Base-by-base conservation (phyloP, 305 asterid species). In the Plantago rigida region DNA sequence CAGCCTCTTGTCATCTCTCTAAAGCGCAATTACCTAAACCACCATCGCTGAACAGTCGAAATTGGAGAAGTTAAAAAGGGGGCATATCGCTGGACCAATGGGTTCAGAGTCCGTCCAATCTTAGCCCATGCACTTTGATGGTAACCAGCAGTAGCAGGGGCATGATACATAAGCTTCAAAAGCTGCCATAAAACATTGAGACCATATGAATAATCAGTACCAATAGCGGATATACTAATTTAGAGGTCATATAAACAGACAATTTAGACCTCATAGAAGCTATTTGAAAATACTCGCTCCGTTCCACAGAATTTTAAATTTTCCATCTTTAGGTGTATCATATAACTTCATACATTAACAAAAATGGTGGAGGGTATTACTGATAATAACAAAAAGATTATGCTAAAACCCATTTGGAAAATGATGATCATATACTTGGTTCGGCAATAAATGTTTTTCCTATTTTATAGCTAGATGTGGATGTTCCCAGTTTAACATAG, bases 81-180 rank as follows among this genome's bases (percentile, higher is more conserved):
- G 45, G 99, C 89, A 56, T 83, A 79, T 1, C 73, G 81, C 3
- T 77, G 87, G 68, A 86, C 71, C 51, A 79, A 69, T 2, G 99
- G 95, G 73, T 79, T 80, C 29, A 68, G 79, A 4, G 63, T 68
- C 69, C 76, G 81, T 69, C 91, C 86, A 14, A 92, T 92, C 76
- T 69, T 86, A 42, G 91, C 77, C 96, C 99, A 92, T 47, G 71
- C 78, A 71, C 93, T 88, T 77, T 77, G 95, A 74, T 88, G 97
- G 73, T 86, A 86, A 66, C 86, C 71, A 48, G 87, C 94, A 65
- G 94, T 86, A 42, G 87, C 85, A 19, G 97, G 94, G 65, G 95
- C 88, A 24, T 84, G 82, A 78, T 89, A 92, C 96, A 92, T 92
- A 55, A 89, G 92, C 84, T 89, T 86, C 78, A 92, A 71, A 17